phyloP scores from a whole-genome alignment of 108 stramenopile genomes.

The Skeletonema potamos region DNA sequence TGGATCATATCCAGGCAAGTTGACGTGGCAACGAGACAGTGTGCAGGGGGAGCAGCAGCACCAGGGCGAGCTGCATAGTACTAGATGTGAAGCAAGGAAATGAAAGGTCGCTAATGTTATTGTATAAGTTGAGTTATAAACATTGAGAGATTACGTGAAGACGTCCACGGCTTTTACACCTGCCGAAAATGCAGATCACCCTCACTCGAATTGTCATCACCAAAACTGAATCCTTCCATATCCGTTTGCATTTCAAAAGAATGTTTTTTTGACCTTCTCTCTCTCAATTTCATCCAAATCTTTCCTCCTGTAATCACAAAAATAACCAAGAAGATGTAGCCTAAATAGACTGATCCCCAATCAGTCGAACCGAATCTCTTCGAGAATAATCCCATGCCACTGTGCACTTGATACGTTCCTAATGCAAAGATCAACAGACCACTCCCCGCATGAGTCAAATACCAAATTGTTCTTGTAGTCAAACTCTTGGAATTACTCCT shows the following conservation, averaged over 20 bases:
- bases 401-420: conserved; percentile 54
- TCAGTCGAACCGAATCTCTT: conserved; percentile 3
- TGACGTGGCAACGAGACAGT: too few relatives aligned
- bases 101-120: too few relatives aligned
- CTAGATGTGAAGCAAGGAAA: too few relatives aligned
- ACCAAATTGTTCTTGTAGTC: conserved; percentile 48
- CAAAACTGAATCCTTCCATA: not conserved
- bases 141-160: not conserved
- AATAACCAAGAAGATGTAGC: conserved; percentile 24
- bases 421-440: conserved; percentile 26
- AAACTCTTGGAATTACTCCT: conserved; percentile 1
- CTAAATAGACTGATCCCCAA: conserved; percentile 22
- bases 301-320: conserved; percentile 16
- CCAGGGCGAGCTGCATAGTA: too few relatives aligned
- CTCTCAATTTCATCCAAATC: conserved; percentile 10
- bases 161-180: not conserved
- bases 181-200: not conserved
- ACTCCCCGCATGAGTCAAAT: conserved; percentile 36
- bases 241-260: conserved; percentile 1
- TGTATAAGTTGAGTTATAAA: not conserved
- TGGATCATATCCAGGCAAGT: too few relatives aligned
- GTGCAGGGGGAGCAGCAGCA: too few relatives aligned
- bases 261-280: not conserved
- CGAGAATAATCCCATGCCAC: conserved; percentile 48
- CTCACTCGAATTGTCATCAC: not conserved